Evolutionary conservation across 306 rosid species (phyloP), one percentile per base, ranked within the genome.

Genomic region (Cicer pinnatifidum): DNA sequence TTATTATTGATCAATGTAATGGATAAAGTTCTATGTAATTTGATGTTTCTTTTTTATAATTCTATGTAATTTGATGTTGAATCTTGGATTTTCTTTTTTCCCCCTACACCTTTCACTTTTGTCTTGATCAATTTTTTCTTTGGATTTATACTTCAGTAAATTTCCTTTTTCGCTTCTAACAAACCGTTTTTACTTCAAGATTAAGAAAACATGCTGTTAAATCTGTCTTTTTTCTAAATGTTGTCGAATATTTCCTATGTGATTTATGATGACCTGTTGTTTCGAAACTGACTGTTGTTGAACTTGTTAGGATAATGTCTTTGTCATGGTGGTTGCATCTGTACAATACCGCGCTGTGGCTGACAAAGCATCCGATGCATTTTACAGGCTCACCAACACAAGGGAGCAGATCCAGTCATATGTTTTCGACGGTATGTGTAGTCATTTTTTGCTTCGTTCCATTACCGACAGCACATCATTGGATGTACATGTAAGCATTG

Each of bases 371-470:
- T 54, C 84, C 0, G 92, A 91, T 83, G 94, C 94, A 54, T 91
- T 88, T 85, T 91, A 91, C 68, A 82, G 82, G 85, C 94, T 91
- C 80, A 75, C 86, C 53, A 85, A 84, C 83, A 78, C 89, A 58
- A 87, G 81, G 83, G 81, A 66, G 39, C 94, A 89, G 84, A 87
- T 91, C 79, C 94, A 87, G 19, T 77, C 92, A 57, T 89, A 87
- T 81, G 97, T 87, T 71, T 91, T 84, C 67, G 90, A 87, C 77
- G 97, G 94, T 91, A 79, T 4, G 86, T 43, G 20, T 12, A 33
- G 28, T 39, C 44, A 44, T 6, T 41, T 75, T 63, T 69, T 51
- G 58, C 69, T 70, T 48, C 19, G 3, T 53, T 65, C 23, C 17
- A 5, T 57, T 72, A 39, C 40, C 1, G 45, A 40, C 45, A 40